Base-by-base conservation (phyloP, 257 asterid species). In the Pogostemon cablin region DNA sequence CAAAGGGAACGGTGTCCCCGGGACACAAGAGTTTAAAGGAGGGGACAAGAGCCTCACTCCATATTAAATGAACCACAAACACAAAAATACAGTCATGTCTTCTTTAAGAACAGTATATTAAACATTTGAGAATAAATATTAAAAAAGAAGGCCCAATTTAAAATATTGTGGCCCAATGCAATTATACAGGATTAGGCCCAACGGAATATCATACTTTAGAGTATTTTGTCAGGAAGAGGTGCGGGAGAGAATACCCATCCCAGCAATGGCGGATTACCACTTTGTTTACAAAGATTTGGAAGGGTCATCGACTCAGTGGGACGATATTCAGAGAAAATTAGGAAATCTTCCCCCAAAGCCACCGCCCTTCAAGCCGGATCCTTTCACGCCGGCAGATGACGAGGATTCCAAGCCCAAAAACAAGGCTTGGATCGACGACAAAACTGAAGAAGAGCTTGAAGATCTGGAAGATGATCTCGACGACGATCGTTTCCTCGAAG, bases 301-400 rank as follows among this genome's bases (percentile, higher is more conserved):
- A 77, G 99, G 98, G 62, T 77, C 96, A 52, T 82, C 99, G 8
- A 93, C 96, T 7, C 95, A 93, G 56, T 93, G 98, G 99, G 99
- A 93, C 61, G 99, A 93, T 66, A 86, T 93, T 47, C 99, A 93
- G 80, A 80, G 88, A 65, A 93, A 93, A 73, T 77, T 91, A 11
- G 98, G 99, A 2, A 93, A 93, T 73, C 88, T 93, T 0, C 99
- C 96, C 11, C 77, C 84, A 0, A 91, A 89, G 72, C 77, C 86
- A 0, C 86, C 96, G 5, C 70, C 85, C 15, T 93, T 93, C 86
- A 91, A 89, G 81, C 98, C 96, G 1, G 79, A 89, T 40, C 68
- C 95, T 40, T 91, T 87, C 65, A 10, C 84, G 39, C 95, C 96
- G 0, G 83, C 87, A 3, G 96, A 85, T 8, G 96, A 89, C 75